Evolutionary conservation across 2,329 filamentous ascomycete species (phyloP).

Genomic region (Talaromyces sp.): DNA sequence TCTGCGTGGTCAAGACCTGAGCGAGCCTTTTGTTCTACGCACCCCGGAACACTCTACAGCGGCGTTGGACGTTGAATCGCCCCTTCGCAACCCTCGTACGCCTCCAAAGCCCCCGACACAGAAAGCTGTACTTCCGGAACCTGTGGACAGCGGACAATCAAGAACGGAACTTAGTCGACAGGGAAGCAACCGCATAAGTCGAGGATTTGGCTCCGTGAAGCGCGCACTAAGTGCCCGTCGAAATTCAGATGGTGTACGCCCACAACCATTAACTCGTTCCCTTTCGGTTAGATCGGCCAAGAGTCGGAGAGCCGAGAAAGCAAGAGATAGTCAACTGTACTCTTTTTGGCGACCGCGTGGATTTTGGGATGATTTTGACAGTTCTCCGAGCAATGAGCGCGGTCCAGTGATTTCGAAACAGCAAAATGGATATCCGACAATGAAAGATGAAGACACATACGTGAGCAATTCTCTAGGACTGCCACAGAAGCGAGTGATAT

Average conservation of each 20-base stretch:
- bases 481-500: constrained; percentile 46
- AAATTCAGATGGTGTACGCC: constrained; percentile 39
- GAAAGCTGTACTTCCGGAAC: constrained; percentile 55
- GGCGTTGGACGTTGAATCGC: constrained; percentile 48
- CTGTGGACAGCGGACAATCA: constrained; percentile 39
- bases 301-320: constrained; percentile 42
- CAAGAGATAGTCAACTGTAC: constrained; percentile 50
- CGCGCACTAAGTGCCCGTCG: constrained; percentile 37
- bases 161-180: constrained; percentile 22
- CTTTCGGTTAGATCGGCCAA: constrained; percentile 40
- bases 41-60: constrained; percentile 27
- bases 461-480: constrained; percentile 57
- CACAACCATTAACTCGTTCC: constrained; percentile 32
- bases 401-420: constrained; percentile 26
- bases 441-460: constrained; percentile 39
- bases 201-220: constrained; percentile 37
- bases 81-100: constrained; percentile 56
- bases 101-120: constrained; percentile 57
- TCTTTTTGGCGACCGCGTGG: constrained; percentile 62
- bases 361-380: constrained; percentile 59
- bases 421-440: constrained; percentile 25
- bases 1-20: constrained; percentile 22
- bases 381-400: constrained; percentile 26
- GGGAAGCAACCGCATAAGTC: constrained; percentile 22
- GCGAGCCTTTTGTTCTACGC: constrained; percentile 20